Conservation (phyloP, 208 protist species). For the Acanthamoeba sp. region DNA sequence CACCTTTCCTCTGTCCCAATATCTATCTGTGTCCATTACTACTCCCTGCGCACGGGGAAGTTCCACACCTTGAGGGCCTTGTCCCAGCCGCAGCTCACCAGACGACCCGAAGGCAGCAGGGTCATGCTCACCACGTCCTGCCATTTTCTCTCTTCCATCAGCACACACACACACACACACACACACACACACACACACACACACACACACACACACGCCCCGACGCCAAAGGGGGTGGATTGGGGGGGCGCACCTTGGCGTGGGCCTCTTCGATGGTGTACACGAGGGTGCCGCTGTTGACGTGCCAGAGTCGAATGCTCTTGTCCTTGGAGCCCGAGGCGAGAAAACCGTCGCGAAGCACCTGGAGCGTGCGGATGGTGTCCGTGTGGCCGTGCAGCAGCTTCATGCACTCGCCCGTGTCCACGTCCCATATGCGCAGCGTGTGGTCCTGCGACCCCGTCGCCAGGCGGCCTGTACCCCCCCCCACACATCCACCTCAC, state of each 20-base stretch:
- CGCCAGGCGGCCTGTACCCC: neutral
- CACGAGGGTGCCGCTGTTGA: neutral
- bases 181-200: too few species aligned
- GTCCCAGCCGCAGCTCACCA: conserved; percentile 5
- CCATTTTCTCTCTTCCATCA: too few species aligned
- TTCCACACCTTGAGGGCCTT: conserved; percentile 6
- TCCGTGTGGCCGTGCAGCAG: conserved; percentile 4
- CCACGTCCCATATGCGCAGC: conserved; percentile 1
- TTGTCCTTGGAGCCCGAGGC: conserved; percentile 10
- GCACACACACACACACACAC: too few species aligned
- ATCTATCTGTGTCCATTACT: too few species aligned
- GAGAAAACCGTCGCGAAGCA: neutral
- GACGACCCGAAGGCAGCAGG: neutral
- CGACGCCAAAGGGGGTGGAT: too few species aligned
- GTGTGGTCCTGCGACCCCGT: conserved; percentile 29
- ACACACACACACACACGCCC: too few species aligned
- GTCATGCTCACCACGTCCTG: conserved; percentile 26
- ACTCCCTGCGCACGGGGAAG: neutral
- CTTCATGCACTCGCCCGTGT: neutral
- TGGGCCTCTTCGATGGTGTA: conserved; percentile 6
- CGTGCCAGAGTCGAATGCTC: conserved; percentile 8
- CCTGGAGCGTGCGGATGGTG: neutral
- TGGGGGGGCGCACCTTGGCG: neutral
- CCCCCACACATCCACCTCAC: neutral
- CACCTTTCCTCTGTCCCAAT: too few species aligned